Evolutionary conservation across 2,329 filamentous ascomycete genomes (phyloP), one percentile per base, ranked within the genome.

Genomic region (Canariomyces notabilis): DNA sequence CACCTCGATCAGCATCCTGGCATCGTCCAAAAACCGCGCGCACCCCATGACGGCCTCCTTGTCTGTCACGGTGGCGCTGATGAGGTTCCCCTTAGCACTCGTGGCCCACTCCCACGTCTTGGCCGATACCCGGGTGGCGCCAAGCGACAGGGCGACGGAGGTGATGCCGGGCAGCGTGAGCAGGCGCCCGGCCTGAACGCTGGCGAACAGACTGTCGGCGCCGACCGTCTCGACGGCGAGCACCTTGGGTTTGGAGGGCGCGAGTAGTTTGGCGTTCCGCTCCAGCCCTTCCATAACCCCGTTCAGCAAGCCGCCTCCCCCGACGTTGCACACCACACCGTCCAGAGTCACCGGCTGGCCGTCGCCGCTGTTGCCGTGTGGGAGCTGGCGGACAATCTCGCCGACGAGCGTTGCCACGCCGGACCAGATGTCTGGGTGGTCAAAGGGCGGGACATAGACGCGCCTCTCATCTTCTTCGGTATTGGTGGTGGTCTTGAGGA

Each of bases 41-140:
- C 84, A 86, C 2, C 83, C 89, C 66, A 83, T 78, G 16, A 87
- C 88, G 0, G 91, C 90, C 59, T 93, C 87, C 3, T 80, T 82
- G 58, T 94, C 88, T 2, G 73, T 74, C 7, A 93, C 71, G 0
- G 89, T 83, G 2, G 78, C 67, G 51, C 76, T 82, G 31, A 72
- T 70, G 31, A 76, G 63, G 1, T 68, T 64, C 2, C 37, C 64
- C 2, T 14, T 66, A 57, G 18, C 70, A 68, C 43, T 65, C 60
- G 35, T 73, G 0, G 76, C 80, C 64, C 86, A 83, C 53, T 82
- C 75, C 66, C 85, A 67, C 1, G 69, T 63, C 57, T 61, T 59
- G 16, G 77, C 67, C 14, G 80, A 79, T 4, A 93, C 85, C n/a
- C 74, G 72, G 11, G 75, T 69, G 2, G 81, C 83, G 0, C 87